Conservation (phyloP, 1,284 basidiomycete genomes). For the Baeospora myosura region DNA sequence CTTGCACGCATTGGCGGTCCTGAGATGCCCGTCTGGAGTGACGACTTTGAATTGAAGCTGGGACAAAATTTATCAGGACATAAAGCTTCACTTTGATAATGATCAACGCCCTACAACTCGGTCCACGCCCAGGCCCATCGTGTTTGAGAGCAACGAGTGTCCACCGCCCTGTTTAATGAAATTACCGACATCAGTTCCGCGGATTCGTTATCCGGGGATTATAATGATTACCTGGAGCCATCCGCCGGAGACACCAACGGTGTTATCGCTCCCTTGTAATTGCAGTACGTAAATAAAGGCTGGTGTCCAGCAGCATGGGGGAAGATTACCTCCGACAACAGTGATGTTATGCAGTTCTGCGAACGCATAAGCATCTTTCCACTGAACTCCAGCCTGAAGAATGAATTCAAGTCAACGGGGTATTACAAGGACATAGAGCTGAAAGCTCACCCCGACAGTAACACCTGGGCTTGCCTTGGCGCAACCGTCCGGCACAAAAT, state of each 20-base stretch:
- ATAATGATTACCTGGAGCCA: slow-evolving; percentile 19
- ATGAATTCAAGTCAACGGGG: not conserved
- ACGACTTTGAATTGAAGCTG: slow-evolving; percentile 36
- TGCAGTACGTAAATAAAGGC: not conserved
- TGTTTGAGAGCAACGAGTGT: slow-evolving; percentile 33
- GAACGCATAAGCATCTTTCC: slow-evolving; percentile 32
- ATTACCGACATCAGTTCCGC: slow-evolving; percentile 3
- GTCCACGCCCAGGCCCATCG: slow-evolving; percentile 32
- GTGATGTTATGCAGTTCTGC: slow-evolving; percentile 31
- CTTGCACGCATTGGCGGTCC: slow-evolving; percentile 31
- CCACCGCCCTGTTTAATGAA: slow-evolving; percentile 45
- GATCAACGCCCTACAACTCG: slow-evolving; percentile 33
- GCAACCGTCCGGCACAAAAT: slow-evolving; percentile 31
- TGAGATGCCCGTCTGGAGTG: slow-evolving; percentile 30
- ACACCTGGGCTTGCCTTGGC: slow-evolving; percentile 18
- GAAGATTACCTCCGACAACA: slow-evolving; percentile 25
- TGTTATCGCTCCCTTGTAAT: slow-evolving; percentile 22
- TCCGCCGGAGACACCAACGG: slow-evolving; percentile 24
- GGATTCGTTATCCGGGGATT: slow-evolving; percentile 2
- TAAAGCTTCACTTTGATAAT: not conserved
- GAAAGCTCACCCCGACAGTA: slow-evolving; percentile 27
- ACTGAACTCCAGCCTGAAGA: slow-evolving; percentile 33
- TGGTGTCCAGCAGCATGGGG: too few species aligned
- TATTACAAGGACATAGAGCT: not conserved
- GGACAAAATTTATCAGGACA: not conserved